phyloP scores from a whole-genome alignment of 805 yeast genomes.

The Wickerhamiella shivajii region DNA sequence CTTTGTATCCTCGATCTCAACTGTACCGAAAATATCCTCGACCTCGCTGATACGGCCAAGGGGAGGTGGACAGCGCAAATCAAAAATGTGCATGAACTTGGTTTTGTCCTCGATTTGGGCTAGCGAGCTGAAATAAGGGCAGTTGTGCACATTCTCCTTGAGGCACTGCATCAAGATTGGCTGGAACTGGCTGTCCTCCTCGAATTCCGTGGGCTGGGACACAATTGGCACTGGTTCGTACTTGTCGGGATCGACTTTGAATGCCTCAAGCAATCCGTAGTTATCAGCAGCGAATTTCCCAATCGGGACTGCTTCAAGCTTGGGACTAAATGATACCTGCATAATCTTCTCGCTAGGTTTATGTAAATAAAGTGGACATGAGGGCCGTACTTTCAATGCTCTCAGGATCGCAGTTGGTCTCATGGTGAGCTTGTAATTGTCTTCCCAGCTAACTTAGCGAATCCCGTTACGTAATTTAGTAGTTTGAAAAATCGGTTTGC shows the following conservation, averaged over 20 bases:
- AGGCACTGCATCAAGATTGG: conserved; percentile 16
- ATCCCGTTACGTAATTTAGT: not conserved
- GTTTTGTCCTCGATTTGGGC: conserved; percentile 29
- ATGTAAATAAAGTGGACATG: conserved; percentile 9
- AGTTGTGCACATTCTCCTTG: conserved; percentile 18
- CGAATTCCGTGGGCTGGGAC: conserved; percentile 12
- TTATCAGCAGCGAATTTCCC: conserved; percentile 16
- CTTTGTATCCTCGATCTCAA: conserved; percentile 43
- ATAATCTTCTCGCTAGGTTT: conserved; percentile 2
- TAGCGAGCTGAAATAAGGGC: conserved; percentile 19
- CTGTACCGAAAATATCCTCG: conserved; percentile 58
- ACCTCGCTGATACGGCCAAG: conserved; percentile 55
- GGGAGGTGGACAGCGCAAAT: conserved; percentile 48
- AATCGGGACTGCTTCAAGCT: conserved; percentile 15
- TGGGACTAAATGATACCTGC: conserved; percentile 14
- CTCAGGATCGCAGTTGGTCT: no score
- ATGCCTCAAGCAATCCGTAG: conserved; percentile 5
- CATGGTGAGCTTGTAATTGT: not conserved
- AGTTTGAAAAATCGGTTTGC: not conserved
- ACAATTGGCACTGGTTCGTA: conserved; percentile 14
- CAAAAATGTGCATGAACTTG: conserved; percentile 55
- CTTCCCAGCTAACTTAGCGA: not conserved
- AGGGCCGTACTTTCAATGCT: conserved; percentile 5
- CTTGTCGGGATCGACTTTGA: conserved; percentile 14
- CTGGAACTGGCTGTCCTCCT: conserved; percentile 17